These are phyloP conservation scores for Nakazawaea siamensis DNA, from an alignment of 805 yeast species.

Conservation along the genomic window DNA sequence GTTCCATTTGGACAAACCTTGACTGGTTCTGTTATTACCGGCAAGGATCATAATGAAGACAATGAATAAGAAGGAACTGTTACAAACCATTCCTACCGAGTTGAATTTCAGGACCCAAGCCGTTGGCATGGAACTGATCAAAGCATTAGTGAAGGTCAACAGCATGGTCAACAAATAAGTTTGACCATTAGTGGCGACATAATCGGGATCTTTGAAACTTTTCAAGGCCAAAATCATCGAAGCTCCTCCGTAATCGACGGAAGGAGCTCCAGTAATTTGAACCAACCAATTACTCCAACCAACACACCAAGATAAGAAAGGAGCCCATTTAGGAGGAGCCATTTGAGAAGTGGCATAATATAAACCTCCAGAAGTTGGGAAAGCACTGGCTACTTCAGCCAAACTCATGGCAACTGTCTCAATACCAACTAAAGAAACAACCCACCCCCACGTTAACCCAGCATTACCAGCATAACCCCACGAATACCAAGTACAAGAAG, in stretches of 20 bases:
- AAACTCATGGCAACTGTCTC: constrained; percentile 50
- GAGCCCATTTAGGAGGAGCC: constrained; percentile 46
- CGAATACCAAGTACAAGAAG: constrained; percentile 54
- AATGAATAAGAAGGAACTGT: constrained; percentile 39
- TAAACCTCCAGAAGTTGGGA: constrained; percentile 63
- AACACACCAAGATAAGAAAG: constrained; percentile 51
- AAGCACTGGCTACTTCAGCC: constrained; percentile 59
- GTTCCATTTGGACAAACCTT: constrained; percentile 40
- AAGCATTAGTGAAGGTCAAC: constrained; percentile 37
- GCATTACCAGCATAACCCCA: constrained; percentile 54
- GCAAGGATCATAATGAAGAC: constrained; percentile 48
- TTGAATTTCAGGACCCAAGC: constrained; percentile 45
- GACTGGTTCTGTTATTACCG: constrained; percentile 40
- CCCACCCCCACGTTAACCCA: constrained; percentile 58
- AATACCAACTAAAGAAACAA: constrained; percentile 47
- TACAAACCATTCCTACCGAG: constrained; percentile 38
- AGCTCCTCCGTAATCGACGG: constrained; percentile 51
- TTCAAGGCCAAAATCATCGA: constrained; percentile 46
- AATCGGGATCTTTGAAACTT: constrained; percentile 29
- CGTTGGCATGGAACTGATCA: constrained; percentile 46
- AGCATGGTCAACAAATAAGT: constrained; percentile 42
- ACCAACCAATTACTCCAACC: constrained; percentile 62
- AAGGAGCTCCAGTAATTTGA: constrained; percentile 55
- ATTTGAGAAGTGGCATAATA: constrained; percentile 61
- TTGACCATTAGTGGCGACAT: constrained; percentile 38